Percentiles rank a stretch among this genome's conserved stretches.
phyloP scores from a whole-genome alignment of 306 rosid species.

The Geum urbanum region DNA sequence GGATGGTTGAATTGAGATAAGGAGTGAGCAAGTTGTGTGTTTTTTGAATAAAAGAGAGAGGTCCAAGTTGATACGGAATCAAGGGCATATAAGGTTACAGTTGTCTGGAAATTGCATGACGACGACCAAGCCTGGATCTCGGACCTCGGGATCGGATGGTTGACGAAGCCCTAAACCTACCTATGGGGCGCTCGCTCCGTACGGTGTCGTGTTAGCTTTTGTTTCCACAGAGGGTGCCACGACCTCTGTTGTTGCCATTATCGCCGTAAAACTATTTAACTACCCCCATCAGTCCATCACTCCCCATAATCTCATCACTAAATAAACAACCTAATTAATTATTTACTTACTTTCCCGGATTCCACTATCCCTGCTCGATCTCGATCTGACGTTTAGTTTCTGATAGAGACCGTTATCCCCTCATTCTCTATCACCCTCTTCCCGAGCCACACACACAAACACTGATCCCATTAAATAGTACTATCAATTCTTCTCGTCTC shows the following conservation, averaged over 20 bases:
- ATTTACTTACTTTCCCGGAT: not conserved
- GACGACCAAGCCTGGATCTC: conserved; percentile 32
- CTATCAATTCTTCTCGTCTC: too few relatives aligned
- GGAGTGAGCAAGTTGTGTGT: not conserved
- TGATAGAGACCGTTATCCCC: conserved; percentile 12
- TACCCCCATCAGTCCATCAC: not conserved
- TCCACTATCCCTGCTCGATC: conserved; percentile 4
- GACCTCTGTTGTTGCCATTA: conserved; percentile 51
- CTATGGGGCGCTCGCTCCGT: conserved; percentile 8
- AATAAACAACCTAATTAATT: not conserved
- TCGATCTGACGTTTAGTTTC: conserved; percentile 5
- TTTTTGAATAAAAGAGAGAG: not conserved
- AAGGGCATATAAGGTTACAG: not conserved
- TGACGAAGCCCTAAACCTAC: not conserved
- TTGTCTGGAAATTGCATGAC: conserved; percentile 35
- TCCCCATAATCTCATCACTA: not conserved
- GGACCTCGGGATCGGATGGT: conserved; percentile 9
- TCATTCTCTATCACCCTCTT: conserved; percentile 5
- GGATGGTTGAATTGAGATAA: not conserved
- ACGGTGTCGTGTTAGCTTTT: conserved; percentile 17
- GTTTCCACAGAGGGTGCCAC: conserved; percentile 54
- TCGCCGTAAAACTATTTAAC: conserved; percentile 25
- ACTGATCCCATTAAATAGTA: not conserved
- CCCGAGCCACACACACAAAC: not conserved
- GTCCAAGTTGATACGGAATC: conserved; percentile 46